A percentile compares a stretch with the other conserved stretches of the same genome.
Evolutionary conservation across 2,329 filamentous ascomycete genomes (phyloP).

Genomic region (Sporothrix euskadiensis): DNA sequence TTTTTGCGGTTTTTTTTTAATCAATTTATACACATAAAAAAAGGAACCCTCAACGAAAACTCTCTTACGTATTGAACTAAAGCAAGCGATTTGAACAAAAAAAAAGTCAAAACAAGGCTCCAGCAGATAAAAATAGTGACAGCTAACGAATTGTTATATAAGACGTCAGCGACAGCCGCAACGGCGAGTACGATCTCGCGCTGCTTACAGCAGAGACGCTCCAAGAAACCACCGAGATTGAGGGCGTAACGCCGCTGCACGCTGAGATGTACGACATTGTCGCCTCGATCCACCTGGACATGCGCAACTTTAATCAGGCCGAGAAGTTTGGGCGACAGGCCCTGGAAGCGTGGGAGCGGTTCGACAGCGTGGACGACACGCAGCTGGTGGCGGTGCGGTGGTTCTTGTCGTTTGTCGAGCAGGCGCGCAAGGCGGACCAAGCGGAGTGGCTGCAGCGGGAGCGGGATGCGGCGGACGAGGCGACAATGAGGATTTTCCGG

Average conservation of each 20-base stretch:
- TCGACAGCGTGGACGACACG: conserved; percentile 31
- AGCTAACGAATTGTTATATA: too few species aligned
- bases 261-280: conserved; percentile 31
- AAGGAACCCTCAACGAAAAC: too few species aligned
- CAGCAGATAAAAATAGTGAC: too few species aligned
- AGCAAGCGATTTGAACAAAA: too few species aligned
- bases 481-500: conserved; percentile 12
- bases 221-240: conserved; percentile 23
- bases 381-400: conserved; percentile 27
- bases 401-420: conserved; percentile 25
- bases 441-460: conserved; percentile 5
- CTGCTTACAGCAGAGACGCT: conserved; percentile 27
- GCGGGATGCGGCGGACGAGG: conserved; percentile 13
- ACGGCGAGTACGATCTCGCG: conserved; percentile 25
- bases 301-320: conserved; percentile 25
- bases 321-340: conserved; percentile 22
- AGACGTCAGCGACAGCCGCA: conserved; percentile 27
- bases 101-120: not conserved
- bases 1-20: not conserved
- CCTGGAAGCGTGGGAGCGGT: conserved; percentile 27
- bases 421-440: conserved; percentile 34
- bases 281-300: conserved; percentile 29
- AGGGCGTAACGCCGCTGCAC: conserved; percentile 28
- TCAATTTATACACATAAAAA: not conserved
- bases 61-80: not conserved